These are phyloP conservation scores for Actinidia polygama DNA, from an alignment of 179 eudicot genomes.

Conservation along the genomic window DNA sequence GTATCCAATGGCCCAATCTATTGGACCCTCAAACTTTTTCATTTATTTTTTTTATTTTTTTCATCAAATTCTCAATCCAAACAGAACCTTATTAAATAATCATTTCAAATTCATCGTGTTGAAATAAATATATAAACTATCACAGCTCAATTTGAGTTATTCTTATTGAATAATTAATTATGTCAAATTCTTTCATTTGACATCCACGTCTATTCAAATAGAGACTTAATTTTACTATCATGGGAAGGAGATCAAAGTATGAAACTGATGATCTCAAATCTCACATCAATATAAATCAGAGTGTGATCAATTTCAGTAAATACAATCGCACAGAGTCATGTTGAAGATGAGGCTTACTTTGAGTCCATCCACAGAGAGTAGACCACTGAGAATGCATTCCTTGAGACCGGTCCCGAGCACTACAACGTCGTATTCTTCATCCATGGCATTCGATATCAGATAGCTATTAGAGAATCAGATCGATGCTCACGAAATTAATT, in stretches of 20 bases:
- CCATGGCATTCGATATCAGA: slow-evolving; percentile 35
- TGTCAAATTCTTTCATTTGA: too few relatives aligned
- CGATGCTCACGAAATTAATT: background rate
- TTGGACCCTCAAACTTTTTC: too few relatives aligned
- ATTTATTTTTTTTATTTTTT: too few relatives aligned
- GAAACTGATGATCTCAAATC: background rate
- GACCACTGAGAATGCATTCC: slow-evolving; percentile 88
- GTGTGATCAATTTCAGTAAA: background rate
- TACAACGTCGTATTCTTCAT: slow-evolving; percentile 87
- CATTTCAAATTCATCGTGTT: too few relatives aligned
- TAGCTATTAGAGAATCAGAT: background rate
- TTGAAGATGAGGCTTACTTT: slow-evolving; percentile 41
- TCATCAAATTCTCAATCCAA: too few relatives aligned
- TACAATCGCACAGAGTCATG: background rate
- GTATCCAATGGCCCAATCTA: too few relatives aligned
- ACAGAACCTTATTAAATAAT: too few relatives aligned
- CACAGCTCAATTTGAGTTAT: too few relatives aligned
- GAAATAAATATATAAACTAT: too few relatives aligned
- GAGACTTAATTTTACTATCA: background rate
- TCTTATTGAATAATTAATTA: too few relatives aligned
- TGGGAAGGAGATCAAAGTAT: background rate
- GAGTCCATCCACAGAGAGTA: slow-evolving; percentile 83
- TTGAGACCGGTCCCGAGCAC: slow-evolving; percentile 87
- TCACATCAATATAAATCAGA: background rate
- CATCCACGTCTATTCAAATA: too few relatives aligned